phyloP scores from a whole-genome alignment of 495 filamentous ascomycete species.

The Pseudomonodictys pantanalensis region DNA sequence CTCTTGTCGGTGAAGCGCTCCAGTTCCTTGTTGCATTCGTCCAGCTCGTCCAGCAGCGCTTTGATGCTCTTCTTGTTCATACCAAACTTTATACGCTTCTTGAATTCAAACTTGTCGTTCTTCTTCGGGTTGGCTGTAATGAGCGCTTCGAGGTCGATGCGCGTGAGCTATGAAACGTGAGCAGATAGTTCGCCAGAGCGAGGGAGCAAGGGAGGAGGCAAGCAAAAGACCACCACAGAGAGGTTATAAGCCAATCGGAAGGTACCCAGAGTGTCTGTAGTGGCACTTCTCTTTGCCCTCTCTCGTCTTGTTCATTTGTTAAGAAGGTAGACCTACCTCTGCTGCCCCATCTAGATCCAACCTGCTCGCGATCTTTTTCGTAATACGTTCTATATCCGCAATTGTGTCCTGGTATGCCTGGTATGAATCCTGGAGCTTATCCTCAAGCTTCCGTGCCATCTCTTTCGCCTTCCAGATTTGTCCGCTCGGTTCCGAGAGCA shows the following conservation, averaged over 20 bases:
- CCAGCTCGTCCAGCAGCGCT: conserved; percentile 26
- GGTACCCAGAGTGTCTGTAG: no score
- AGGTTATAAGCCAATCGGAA: no score
- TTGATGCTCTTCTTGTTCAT: conserved; percentile 35
- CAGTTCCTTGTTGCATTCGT: conserved; percentile 34
- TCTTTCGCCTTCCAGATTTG: conserved; percentile 26
- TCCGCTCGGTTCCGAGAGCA: conserved; percentile 27
- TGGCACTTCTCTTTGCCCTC: no score
- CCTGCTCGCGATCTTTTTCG: conserved; percentile 32
- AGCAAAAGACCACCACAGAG: no score
- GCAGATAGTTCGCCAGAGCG: no score
- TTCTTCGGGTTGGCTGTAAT: conserved; percentile 26
- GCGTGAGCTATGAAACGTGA: conserved; percentile 18
- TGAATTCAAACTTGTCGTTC: conserved; percentile 29
- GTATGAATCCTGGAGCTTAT: conserved; percentile 31
- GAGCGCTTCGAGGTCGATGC: conserved; percentile 34
- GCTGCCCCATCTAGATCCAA: conserved; percentile 29
- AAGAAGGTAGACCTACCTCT: conserved; percentile 11
- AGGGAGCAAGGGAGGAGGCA: no score
- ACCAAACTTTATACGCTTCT: conserved; percentile 30
- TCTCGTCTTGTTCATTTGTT: background rate
- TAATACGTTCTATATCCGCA: conserved; percentile 29
- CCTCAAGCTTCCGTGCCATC: conserved; percentile 21
- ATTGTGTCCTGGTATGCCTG: conserved; percentile 31
- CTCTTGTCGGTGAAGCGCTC: conserved; percentile 32